Evolutionary conservation across 2,329 filamentous ascomycete genomes (phyloP), one percentile per base, ranked within the genome.

Genomic region (Colletotrichum sp.): DNA sequence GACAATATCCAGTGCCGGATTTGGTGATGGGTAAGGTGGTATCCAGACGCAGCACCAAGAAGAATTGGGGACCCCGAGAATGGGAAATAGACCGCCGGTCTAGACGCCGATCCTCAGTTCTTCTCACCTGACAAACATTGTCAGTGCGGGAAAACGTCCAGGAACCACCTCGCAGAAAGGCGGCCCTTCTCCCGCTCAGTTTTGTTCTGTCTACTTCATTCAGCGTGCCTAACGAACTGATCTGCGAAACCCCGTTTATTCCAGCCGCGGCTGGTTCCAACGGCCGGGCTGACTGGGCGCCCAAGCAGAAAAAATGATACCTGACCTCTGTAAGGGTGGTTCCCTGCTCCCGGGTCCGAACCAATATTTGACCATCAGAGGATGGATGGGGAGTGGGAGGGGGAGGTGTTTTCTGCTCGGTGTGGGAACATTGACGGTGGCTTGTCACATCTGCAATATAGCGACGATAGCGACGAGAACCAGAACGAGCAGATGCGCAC

Each of bases 91-190:
- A 59, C 25, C 27, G 57, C 32, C 32, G 69, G 69, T 69, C 73
- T 72, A 49, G 73, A 76, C 59, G 73, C 63, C 73, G 73, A 76
- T 76, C 73, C 5, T 72, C 63, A 64, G 73, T 69, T 64, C 32
- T 67, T 59, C 63, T 76, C 30, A 34, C 69, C 69, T 64, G 73
- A 76, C 27, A 68, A 65, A 64, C 34, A 27, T 22, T 49, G 49
- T 30, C 67, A 65, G 72, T 65, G 72, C 49, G 49, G 66, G 44
- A 61, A 61, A 36, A 25, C 27, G 44, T 27, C 44, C 57, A 34
- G 25, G 32, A 30, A 30, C 30, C 22, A 69, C 32, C 27, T 44
- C 30, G 32, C 36, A 39, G 69, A 9, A n/a, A 55, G 30, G 16
- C 13, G 52, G 27, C 59, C 19, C 19, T 61, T 32, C 13, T 22